phyloP scores from a whole-genome alignment of 805 yeast genomes.

The Candida odintsovae region DNA sequence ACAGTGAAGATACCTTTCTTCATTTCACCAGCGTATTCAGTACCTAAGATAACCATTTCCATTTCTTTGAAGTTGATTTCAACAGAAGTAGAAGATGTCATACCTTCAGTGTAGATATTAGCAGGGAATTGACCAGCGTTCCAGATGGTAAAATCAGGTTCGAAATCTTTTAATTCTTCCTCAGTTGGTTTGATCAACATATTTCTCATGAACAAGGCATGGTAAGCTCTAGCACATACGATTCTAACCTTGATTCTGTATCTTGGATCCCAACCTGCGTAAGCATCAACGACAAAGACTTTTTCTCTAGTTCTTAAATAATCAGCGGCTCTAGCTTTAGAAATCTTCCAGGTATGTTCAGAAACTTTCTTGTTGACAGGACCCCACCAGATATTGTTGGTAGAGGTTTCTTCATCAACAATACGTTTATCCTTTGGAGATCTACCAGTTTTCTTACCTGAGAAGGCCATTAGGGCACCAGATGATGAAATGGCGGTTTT shows the following conservation, averaged over 20 bases:
- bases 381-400: conserved; percentile 96
- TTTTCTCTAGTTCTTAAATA: conserved; percentile 93
- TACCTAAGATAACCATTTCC: conserved; percentile 99
- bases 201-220: conserved; percentile 95
- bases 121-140: conserved; percentile 99
- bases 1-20: conserved; percentile 98
- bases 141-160: conserved; percentile 97
- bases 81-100: conserved; percentile 94
- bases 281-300: conserved; percentile 92
- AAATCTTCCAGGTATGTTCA: conserved; percentile 90
- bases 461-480: conserved; percentile 93
- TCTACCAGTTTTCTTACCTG: conserved; percentile 95
- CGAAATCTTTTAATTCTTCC: conserved; percentile 82
- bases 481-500: conserved; percentile 88
- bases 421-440: conserved; percentile 98
- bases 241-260: conserved; percentile 94
- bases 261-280: conserved; percentile 98
- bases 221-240: conserved; percentile 97
- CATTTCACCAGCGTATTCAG: conserved; percentile 99
- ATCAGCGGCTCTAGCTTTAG: conserved; percentile 94
- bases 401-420: conserved; percentile 87
- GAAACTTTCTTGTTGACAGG: conserved; percentile 95
- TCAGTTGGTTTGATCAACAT: conserved; percentile 94
- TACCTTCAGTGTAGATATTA: conserved; percentile 90
- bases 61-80: conserved; percentile 94